These are phyloP conservation scores for Lentinula guzmanii DNA, from an alignment of 768 basidiomycete species.

Conservation along the genomic window DNA sequence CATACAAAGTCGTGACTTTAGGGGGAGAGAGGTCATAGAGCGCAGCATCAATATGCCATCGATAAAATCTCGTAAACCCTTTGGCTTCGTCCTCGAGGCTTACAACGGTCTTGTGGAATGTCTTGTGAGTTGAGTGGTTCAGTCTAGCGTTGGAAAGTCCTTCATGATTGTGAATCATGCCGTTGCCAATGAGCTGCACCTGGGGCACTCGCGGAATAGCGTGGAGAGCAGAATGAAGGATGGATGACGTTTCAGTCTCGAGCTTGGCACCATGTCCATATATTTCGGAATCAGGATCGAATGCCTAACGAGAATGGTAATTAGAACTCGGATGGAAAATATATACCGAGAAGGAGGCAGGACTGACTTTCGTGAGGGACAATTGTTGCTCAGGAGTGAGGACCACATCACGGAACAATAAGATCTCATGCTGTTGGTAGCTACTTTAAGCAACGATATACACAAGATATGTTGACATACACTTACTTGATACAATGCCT, in stretches of 20 bases:
- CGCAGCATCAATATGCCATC: slow-evolving; percentile 60
- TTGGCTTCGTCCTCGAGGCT: slow-evolving; percentile 40
- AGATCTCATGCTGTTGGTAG: slow-evolving; percentile 37
- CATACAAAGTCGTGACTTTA: slow-evolving; percentile 44
- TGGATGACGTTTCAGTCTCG: slow-evolving; percentile 40
- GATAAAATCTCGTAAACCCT: slow-evolving; percentile 47
- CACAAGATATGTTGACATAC: neutral
- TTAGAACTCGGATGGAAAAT: neutral
- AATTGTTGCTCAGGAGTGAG: slow-evolving; percentile 50
- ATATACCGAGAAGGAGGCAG: neutral
- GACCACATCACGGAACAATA: slow-evolving; percentile 50
- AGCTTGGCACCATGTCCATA: slow-evolving; percentile 58
- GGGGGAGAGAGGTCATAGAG: slow-evolving; percentile 41
- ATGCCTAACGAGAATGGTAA: slow-evolving; percentile 26
- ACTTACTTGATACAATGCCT: slow-evolving; percentile 55
- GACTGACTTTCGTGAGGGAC: slow-evolving; percentile 42
- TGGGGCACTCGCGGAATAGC: slow-evolving; percentile 36
- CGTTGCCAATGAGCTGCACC: slow-evolving; percentile 60
- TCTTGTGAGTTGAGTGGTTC: slow-evolving; percentile 51
- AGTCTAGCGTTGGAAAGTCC: slow-evolving; percentile 46
- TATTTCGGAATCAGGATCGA: slow-evolving; percentile 38
- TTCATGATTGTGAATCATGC: slow-evolving; percentile 42
- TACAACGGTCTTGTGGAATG: slow-evolving; percentile 51
- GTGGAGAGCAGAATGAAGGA: slow-evolving; percentile 54
- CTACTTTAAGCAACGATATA: neutral